phyloP scores from a whole-genome alignment of 2,329 filamentous ascomycete species.

The Sclerotinia minor region DNA sequence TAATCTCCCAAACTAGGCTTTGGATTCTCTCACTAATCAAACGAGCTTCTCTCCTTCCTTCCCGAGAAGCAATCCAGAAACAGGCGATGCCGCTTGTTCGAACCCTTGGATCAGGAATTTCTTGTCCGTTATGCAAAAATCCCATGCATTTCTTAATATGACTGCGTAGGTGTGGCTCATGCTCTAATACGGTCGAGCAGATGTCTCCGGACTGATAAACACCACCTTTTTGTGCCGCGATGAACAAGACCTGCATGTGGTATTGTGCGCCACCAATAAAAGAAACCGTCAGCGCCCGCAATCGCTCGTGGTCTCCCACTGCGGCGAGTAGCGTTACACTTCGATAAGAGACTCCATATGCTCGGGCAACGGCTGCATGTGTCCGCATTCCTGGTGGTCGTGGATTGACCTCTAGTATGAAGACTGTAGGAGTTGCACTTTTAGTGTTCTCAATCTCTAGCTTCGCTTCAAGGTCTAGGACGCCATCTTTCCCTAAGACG shows the following conservation, averaged over 20 bases:
- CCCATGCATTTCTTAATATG: background rate
- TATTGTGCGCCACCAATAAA: constrained; percentile 4
- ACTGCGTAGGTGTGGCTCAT: background rate
- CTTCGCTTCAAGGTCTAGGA: background rate
- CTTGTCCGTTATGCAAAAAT: constrained; percentile 5
- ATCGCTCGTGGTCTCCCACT: background rate
- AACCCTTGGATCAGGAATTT: constrained; percentile 1
- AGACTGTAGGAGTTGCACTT: background rate
- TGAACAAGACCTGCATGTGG: constrained; percentile 4
- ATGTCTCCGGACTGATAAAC: background rate
- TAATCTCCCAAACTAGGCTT: background rate
- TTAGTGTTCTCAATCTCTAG: background rate
- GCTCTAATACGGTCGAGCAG: background rate
- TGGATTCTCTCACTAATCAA: constrained; percentile 3
- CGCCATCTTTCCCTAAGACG: background rate
- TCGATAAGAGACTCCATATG: background rate
- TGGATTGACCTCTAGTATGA: background rate
- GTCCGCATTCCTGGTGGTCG: constrained; percentile 5
- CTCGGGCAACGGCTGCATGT: constrained; percentile 1
- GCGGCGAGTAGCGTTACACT: background rate
- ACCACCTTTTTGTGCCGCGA: constrained; percentile 8
- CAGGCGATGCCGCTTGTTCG: constrained; percentile 9
- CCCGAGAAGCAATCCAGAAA: background rate
- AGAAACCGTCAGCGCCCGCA: background rate
- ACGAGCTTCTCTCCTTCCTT: background rate